Evolutionary conservation across 225 moss, liverwort and hornwort species (phyloP), one percentile per base, ranked within the genome.

Genomic region (Polytrichum formosum): DNA sequence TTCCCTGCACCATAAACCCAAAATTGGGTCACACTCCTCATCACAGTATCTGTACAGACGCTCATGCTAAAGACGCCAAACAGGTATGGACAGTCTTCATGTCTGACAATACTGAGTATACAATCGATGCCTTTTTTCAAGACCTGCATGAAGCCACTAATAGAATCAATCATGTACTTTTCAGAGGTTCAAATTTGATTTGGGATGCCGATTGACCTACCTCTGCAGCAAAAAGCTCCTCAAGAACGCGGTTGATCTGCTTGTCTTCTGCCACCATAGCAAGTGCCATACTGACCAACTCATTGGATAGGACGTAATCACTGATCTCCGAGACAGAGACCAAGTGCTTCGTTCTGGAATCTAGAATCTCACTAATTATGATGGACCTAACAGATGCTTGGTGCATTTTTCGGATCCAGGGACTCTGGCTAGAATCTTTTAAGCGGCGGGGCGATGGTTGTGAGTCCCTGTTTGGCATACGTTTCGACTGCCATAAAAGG

Each of bases 281-380:
- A 30, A 86, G 73, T 9, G 86, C 86, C 86, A 86, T 86, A 71
- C 86, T 86, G 37, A 86, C 80, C 61, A 86, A 79, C 80, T 86
- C 86, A 76, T 86, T 86, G 6, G 86, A 86, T 19, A 86, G 83
- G 6, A 86, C 86, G 33, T 86, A 86, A 64, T 86, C 86, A 63
- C 82, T 83, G 54, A 86, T 82, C 86, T 86, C 82, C 21, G 86
- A 83, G 27, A 86, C 86, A 22, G 82, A 86, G 17, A 86, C 82
- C 46, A 86, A 75, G 61, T 86, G 75, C 59, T 86, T 86, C 23
- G 86, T 86, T 16, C 86, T 71, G 53, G 82, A 86, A 70, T 86
- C 86, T 54, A 86, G 73, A 56, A 86, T 86, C 61, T 86, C 86
- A 75, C 86, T 86, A 20, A 86, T 82, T 9, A 86, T 86, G 54